Evolutionary conservation across 177 flowering plant genomes (phyloP).

Genomic region (Telopea speciosissima): DNA sequence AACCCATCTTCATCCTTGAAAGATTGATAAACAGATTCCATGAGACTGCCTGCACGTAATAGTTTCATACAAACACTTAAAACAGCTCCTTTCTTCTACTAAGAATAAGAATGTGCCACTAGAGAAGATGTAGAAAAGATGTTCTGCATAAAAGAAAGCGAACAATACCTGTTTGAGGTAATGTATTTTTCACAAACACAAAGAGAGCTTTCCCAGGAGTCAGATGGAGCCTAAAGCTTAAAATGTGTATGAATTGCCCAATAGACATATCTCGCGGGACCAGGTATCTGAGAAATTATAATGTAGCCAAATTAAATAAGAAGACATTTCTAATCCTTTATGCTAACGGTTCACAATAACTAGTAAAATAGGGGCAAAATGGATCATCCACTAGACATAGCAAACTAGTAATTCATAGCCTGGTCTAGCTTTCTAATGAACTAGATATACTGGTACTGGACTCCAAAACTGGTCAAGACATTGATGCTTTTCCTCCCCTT

Average conservation of each 20-base stretch:
- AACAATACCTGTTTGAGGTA: constrained; percentile 81
- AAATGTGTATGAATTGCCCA: constrained; percentile 85
- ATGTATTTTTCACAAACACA: constrained; percentile 78
- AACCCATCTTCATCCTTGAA: constrained; percentile 82
- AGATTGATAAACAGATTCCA: constrained; percentile 59
- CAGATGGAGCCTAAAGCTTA: constrained; percentile 72
- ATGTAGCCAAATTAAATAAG: no score
- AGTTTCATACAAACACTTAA: background rate
- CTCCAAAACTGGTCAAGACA: background rate
- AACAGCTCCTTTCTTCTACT: background rate
- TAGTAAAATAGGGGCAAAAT: background rate
- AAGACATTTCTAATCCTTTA: no score
- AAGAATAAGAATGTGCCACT: background rate
- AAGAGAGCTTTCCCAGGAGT: constrained; percentile 91
- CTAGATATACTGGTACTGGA: background rate
- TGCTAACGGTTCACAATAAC: no score
- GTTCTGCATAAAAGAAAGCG: background rate
- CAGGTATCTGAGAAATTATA: constrained; percentile 42
- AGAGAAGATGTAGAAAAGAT: background rate
- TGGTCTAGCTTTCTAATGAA: background rate
- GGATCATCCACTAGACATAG: background rate
- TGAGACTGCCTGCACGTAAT: constrained; percentile 48
- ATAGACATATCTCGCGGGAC: constrained; percentile 96
- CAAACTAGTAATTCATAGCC: background rate
- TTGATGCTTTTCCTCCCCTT: no score